Percentiles rank a stretch among this genome's conserved stretches.
Evolutionary conservation across 768 basidiomycete species (phyloP).

Genomic region (Heimioporus sp.): DNA sequence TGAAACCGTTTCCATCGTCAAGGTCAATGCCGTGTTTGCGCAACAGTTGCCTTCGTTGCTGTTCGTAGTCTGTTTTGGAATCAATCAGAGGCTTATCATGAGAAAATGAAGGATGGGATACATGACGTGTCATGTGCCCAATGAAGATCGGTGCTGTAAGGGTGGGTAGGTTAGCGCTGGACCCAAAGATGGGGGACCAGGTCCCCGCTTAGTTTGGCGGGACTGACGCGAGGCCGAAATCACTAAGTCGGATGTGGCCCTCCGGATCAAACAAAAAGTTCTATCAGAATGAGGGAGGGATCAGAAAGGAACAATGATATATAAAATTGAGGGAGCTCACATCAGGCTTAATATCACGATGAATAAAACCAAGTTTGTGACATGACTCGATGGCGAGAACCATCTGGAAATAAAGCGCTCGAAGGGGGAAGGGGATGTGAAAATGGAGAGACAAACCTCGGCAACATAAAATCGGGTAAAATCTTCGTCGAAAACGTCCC

Average conservation of each 20-base stretch:
- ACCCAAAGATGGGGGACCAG: constrained; percentile 12
- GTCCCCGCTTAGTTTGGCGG: constrained; percentile 24
- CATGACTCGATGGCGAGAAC: constrained; percentile 90
- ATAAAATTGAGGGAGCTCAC: constrained; percentile 42
- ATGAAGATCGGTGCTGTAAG: constrained; percentile 79
- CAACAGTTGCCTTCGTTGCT: constrained; percentile 83
- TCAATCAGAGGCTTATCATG: constrained; percentile 12
- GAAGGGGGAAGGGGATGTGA: constrained; percentile 17
- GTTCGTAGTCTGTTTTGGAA: constrained; percentile 75
- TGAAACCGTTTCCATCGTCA: constrained; percentile 66
- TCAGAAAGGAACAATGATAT: constrained; percentile 29
- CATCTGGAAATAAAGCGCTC: constrained; percentile 60
- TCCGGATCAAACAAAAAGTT: constrained; percentile 94
- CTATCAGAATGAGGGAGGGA: constrained; percentile 40
- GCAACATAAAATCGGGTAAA: constrained; percentile 94
- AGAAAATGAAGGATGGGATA: constrained; percentile 29
- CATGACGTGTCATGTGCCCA: constrained; percentile 97
- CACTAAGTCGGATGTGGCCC: constrained; percentile 92
- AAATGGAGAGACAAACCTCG: constrained; percentile 55
- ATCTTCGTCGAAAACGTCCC: constrained; percentile 86
- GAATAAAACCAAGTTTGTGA: constrained; percentile 94
- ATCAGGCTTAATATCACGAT: constrained; percentile 96
- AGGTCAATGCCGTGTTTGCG: constrained; percentile 95
- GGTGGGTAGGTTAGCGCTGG: constrained; percentile 19
- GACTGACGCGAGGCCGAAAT: constrained; percentile 93